A percentile compares a stretch with the other conserved stretches of the same genome.
Conservation (phyloP, 441 rosid genomes). For the Erysimum pusillum region DNA sequence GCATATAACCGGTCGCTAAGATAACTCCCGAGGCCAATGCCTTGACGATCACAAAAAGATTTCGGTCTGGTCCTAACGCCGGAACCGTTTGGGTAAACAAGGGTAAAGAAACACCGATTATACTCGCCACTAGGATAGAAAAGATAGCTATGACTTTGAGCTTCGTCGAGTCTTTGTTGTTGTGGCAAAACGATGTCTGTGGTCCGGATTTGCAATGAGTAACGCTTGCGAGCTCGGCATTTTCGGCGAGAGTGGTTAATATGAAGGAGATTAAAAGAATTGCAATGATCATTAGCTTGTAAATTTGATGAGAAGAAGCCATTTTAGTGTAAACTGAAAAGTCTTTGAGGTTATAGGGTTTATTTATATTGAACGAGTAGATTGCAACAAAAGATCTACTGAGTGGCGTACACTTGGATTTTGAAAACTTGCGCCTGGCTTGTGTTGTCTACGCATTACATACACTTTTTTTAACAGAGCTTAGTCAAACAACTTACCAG, state of each 20-base stretch:
- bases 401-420: background rate
- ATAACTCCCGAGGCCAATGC: constrained; percentile 45
- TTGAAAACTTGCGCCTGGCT: background rate
- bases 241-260: constrained; percentile 21
- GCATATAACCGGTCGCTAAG: constrained; percentile 45
- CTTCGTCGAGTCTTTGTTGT: constrained; percentile 17
- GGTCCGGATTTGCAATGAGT: constrained; percentile 9
- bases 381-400: constrained; percentile 11
- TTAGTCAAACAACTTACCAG: background rate
- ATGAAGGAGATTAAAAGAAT: constrained; percentile 27
- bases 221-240: constrained; percentile 21
- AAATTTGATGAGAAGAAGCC: constrained; percentile 18
- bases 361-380: constrained; percentile 6
- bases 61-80: constrained; percentile 38
- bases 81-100: constrained; percentile 22
- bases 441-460: background rate
- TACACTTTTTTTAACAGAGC: background rate
- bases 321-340: background rate
- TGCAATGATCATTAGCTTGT: constrained; percentile 23
- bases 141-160: constrained; percentile 31
- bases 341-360: constrained; percentile 4
- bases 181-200: constrained; percentile 10
- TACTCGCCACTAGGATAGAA: constrained; percentile 34
- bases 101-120: constrained; percentile 41
- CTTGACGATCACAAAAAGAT: constrained; percentile 32